phyloP scores from a whole-genome alignment of 441 rosid species.

The Corymbia citriodora region DNA sequence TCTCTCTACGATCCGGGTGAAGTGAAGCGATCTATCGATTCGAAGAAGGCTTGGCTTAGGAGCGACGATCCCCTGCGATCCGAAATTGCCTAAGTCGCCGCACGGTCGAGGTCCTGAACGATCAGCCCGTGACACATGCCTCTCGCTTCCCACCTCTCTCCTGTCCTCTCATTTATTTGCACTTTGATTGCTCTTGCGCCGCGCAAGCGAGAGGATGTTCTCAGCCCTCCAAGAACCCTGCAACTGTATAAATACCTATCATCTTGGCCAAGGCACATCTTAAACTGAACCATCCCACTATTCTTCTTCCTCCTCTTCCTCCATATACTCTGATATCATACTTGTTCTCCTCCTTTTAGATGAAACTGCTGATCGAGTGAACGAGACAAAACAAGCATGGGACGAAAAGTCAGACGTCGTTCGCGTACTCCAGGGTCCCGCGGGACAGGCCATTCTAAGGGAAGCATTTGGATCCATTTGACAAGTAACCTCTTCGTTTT shows the following conservation, averaged over 20 bases:
- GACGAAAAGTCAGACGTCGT: not conserved
- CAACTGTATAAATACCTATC: not conserved
- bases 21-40: too few relatives aligned
- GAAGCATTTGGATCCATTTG: not conserved
- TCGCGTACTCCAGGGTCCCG: not conserved
- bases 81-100: too few relatives aligned
- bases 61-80: too few relatives aligned
- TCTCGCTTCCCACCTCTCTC: not conserved
- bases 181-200: not conserved
- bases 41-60: too few relatives aligned
- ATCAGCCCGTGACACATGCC: too few relatives aligned
- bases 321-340: not conserved
- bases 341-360: fast-evolving
- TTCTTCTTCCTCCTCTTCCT: not conserved
- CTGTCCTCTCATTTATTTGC: not conserved
- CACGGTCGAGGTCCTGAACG: too few relatives aligned
- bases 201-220: not conserved
- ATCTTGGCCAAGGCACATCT: not conserved
- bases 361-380: not conserved
- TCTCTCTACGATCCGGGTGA: too few relatives aligned
- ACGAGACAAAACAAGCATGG: not conserved
- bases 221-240: not conserved
- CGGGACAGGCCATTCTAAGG: not conserved
- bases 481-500: not conserved
- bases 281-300: too few relatives aligned